Conservation (phyloP, 2,329 filamentous ascomycete genomes). For the Helotiales sp. region DNA sequence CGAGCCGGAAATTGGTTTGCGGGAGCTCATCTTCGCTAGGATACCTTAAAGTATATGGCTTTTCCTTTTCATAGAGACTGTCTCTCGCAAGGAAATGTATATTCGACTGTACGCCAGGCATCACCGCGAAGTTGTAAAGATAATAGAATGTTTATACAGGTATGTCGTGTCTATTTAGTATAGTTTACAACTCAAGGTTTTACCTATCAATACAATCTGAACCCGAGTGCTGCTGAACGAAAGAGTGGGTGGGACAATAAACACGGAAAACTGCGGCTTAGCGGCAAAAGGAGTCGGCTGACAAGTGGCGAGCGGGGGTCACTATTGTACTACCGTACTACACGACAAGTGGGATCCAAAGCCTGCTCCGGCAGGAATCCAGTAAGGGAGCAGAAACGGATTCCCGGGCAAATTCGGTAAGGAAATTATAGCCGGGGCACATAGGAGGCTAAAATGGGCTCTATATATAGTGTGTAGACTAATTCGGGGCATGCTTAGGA, state of each 20-base stretch:
- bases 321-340: background rate
- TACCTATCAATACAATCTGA: background rate
- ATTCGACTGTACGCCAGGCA: background rate
- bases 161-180: background rate
- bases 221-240: background rate
- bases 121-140: background rate
- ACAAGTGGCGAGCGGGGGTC: background rate
- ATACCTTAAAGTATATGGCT: background rate
- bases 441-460: background rate
- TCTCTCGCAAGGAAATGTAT: background rate
- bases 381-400: background rate
- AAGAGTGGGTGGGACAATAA: background rate
- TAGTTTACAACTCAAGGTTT: no score
- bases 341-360: background rate
- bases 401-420: background rate
- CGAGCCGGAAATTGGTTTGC: background rate
- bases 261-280: background rate
- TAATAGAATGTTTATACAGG: background rate
- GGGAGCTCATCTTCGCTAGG: background rate
- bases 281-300: no score
- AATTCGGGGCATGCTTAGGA: background rate
- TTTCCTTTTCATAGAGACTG: background rate
- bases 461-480: background rate
- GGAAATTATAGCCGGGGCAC: background rate
- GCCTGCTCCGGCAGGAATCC: background rate